A percentile compares a stretch with the other conserved stretches of the same genome.
phyloP scores from a whole-genome alignment of 495 filamentous ascomycete species.

The Aspergillus steynii region DNA sequence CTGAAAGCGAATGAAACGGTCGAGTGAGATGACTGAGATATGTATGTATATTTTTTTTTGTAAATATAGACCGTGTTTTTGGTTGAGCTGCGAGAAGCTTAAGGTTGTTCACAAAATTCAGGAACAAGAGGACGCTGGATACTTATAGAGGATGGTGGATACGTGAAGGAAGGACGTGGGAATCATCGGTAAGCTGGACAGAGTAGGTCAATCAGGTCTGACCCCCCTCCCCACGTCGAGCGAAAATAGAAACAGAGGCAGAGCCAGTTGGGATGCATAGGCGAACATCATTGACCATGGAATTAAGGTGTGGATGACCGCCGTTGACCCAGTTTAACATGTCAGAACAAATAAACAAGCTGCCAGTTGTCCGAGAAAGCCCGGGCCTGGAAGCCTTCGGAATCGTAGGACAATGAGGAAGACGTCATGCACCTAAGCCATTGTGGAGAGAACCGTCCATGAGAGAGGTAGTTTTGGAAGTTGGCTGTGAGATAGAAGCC shows the following conservation, averaged over 20 bases:
- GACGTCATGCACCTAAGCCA: constrained; percentile 21
- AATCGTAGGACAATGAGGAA: constrained; percentile 8
- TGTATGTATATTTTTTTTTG: not conserved
- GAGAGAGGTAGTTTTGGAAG: constrained; percentile 10
- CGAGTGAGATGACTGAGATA: not conserved
- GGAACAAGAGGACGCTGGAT: constrained; percentile 55
- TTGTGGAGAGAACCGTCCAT: constrained; percentile 14
- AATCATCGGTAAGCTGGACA: constrained; percentile 5
- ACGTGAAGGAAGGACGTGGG: constrained; percentile 14
- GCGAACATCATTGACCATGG: constrained; percentile 16
- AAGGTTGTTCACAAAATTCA: constrained; percentile 7
- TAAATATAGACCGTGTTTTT: constrained; percentile 8
- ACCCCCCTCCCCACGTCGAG: constrained; percentile 13
- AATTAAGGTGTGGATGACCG: constrained; percentile 2
- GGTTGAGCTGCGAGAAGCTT: not conserved
- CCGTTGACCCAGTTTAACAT: constrained; percentile 10
- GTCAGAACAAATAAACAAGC: constrained; percentile 12
- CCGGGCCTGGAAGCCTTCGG: constrained; percentile 18
- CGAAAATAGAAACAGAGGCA: constrained; percentile 19
- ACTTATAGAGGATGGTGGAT: constrained; percentile 26
- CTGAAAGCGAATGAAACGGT: constrained; percentile 14
- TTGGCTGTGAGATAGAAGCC: constrained; percentile 4
- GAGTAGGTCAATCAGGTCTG: constrained; percentile 7
- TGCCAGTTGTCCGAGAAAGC: constrained; percentile 16
- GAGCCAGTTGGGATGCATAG: constrained; percentile 13